These are phyloP conservation scores for Asclepias syriaca DNA, from an alignment of 257 asterid genomes.

Conservation along the genomic window DNA sequence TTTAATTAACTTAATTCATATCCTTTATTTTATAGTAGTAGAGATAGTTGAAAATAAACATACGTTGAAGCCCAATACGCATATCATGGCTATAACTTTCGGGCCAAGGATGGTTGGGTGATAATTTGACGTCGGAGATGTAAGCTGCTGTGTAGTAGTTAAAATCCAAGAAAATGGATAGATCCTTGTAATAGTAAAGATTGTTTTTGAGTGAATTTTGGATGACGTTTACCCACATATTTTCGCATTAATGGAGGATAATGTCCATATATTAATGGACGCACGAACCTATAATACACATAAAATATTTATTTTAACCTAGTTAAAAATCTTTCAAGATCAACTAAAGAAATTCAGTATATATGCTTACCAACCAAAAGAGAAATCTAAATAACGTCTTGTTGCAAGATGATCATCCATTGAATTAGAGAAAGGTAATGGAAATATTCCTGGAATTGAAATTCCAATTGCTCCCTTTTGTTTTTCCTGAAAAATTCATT, in stretches of 20 bases:
- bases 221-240: neutral
- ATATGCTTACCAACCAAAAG: neutral
- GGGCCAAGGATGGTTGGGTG: neutral
- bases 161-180: slow-evolving; percentile 9
- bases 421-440: neutral
- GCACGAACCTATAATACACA: slow-evolving; percentile 2
- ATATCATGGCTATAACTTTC: neutral
- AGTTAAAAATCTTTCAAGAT: too few relatives aligned
- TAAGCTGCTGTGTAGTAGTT: neutral
- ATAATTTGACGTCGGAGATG: neutral
- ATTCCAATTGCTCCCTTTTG: neutral
- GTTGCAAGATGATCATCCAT: neutral
- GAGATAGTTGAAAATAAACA: neutral
- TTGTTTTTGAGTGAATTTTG: neutral
- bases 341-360: too few relatives aligned
- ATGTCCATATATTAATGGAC: slow-evolving; percentile 1
- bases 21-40: neutral
- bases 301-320: too few relatives aligned
- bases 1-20: too few relatives aligned
- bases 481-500: neutral
- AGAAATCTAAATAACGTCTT: neutral
- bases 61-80: neutral
- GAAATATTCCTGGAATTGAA: neutral
- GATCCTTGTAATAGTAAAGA: neutral
- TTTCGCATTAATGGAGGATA: slow-evolving; percentile 5